These are phyloP conservation scores for Vaccinium corymbosum DNA, from an alignment of 148 eudicot species.

Conservation along the genomic window DNA sequence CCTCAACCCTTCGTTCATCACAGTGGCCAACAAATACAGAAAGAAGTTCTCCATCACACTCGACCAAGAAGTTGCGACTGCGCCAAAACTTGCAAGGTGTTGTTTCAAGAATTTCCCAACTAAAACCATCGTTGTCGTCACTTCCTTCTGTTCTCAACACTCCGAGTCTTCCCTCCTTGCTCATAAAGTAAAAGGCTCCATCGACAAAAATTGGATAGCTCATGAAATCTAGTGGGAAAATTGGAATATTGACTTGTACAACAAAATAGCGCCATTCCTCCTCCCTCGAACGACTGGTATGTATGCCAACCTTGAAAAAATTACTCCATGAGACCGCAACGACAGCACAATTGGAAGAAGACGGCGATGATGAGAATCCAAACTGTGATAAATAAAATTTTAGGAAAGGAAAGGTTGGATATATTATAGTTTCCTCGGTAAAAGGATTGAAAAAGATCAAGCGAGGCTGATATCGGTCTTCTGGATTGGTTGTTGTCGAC, in stretches of 20 bases:
- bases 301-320: background rate
- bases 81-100: background rate
- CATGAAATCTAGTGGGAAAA: background rate
- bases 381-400: background rate
- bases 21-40: background rate
- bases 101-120: background rate
- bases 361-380: background rate
- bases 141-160: background rate
- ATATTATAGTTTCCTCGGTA: background rate
- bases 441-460: background rate
- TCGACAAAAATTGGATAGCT: background rate
- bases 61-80: background rate
- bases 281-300: background rate
- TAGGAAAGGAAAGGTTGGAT: background rate
- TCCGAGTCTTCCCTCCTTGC: background rate
- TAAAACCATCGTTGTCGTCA: background rate
- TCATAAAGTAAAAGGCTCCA: background rate
- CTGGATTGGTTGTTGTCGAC: background rate
- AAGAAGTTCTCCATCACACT: constrained; percentile 1
- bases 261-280: background rate
- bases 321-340: background rate
- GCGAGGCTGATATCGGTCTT: background rate
- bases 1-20: background rate
- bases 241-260: background rate
- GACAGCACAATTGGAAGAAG: background rate